Evolutionary conservation across 2,329 filamentous ascomycete species (phyloP).

Genomic region (Fusarium pseudocircinatum): DNA sequence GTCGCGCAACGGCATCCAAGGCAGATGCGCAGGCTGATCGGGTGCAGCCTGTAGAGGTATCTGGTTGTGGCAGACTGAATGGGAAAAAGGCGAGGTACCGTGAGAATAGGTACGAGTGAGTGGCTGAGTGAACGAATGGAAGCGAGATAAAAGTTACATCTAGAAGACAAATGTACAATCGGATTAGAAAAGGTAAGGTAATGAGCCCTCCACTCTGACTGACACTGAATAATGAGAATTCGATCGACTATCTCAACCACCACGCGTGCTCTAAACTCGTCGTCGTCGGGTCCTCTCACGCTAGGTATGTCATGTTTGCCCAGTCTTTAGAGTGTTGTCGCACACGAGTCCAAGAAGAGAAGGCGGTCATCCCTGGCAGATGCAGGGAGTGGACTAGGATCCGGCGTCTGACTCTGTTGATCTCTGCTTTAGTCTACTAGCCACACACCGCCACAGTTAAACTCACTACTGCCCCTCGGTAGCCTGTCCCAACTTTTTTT

Average conservation of each 20-base stretch:
- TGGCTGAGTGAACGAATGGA: neutral
- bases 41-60: constrained; percentile 19
- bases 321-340: constrained; percentile 16
- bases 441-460: constrained; percentile 33
- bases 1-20: constrained; percentile 44
- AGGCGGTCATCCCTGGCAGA: constrained; percentile 40
- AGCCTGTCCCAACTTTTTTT: constrained; percentile 35
- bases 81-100: constrained; percentile 15
- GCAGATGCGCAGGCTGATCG: constrained; percentile 35
- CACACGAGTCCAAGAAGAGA: constrained; percentile 18
- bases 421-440: neutral
- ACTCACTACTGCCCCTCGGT: constrained; percentile 8
- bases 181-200: neutral
- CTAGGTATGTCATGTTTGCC: constrained; percentile 40
- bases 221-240: neutral
- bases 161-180: neutral
- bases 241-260: constrained; percentile 24
- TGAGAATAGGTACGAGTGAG: neutral
- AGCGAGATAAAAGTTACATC: constrained; percentile 6
- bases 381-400: neutral
- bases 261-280: constrained; percentile 19
- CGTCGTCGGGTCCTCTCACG: constrained; percentile 22
- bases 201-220: neutral
- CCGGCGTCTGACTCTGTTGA: neutral
- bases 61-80: constrained; percentile 2